These are phyloP conservation scores for Lophium mytilinum DNA, from an alignment of 495 filamentous ascomycete genomes.

Conservation along the genomic window DNA sequence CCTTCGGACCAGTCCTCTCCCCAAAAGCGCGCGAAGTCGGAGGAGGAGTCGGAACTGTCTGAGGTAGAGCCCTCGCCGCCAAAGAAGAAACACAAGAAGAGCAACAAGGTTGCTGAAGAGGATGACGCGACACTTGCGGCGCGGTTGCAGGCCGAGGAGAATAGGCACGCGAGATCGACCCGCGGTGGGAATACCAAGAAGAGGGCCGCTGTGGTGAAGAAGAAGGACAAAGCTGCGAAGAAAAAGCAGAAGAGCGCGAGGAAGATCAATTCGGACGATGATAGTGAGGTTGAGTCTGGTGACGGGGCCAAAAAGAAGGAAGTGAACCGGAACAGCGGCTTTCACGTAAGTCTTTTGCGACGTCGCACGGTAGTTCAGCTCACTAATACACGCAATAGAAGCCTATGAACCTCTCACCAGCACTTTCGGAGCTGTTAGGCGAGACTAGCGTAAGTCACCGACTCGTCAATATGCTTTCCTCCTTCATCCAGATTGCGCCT, in stretches of 20 bases:
- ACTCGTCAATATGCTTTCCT: background rate
- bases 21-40: conserved; percentile 29
- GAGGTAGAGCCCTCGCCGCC: conserved; percentile 41
- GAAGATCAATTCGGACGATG: conserved; percentile 67
- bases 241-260: conserved; percentile 72
- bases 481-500: background rate
- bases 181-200: conserved; percentile 52
- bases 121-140: conserved; percentile 81
- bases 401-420: conserved; percentile 55
- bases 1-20: conserved; percentile 7
- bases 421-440: conserved; percentile 54
- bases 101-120: conserved; percentile 42
- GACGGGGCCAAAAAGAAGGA: conserved; percentile 56
- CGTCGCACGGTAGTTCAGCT: background rate
- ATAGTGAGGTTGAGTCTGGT: conserved; percentile 61
- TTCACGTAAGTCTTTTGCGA: conserved; percentile 48
- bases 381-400: conserved; percentile 42
- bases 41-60: conserved; percentile 38
- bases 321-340: conserved; percentile 57
- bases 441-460: conserved; percentile 37
- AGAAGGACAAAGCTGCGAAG: conserved; percentile 52
- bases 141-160: conserved; percentile 85
- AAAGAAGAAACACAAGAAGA: conserved; percentile 51
- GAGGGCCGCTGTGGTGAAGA: conserved; percentile 34
- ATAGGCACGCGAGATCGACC: conserved; percentile 58